phyloP scores from a whole-genome alignment of 2,329 filamentous ascomycete genomes.

The Colletotrichum zoysiae region DNA sequence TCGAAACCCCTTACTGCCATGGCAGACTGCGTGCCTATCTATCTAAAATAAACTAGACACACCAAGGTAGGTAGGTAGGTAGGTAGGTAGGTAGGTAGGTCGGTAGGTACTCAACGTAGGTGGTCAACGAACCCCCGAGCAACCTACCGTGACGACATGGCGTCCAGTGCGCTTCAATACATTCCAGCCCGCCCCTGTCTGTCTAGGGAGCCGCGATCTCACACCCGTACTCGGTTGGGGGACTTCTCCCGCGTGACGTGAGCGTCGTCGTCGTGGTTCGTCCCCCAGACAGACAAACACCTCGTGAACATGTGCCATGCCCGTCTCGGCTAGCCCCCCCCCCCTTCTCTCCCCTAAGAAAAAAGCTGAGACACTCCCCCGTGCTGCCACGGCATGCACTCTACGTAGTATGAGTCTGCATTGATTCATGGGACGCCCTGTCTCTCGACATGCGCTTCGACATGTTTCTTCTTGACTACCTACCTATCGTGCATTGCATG shows the following conservation, averaged over 20 bases:
- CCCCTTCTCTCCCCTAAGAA: not conserved
- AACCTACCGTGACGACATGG: conserved; percentile 3
- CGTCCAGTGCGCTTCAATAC: not conserved
- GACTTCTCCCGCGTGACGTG: conserved; percentile 3
- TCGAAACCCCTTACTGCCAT: not conserved
- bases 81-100: too few species aligned
- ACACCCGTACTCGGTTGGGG: not conserved
- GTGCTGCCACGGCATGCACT: conserved; percentile 11
- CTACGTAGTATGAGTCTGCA: too few species aligned
- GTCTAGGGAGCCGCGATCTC: conserved; percentile 7
- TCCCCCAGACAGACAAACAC: conserved; percentile 12
- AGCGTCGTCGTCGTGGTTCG: not conserved
- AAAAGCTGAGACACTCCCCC: conserved; percentile 24
- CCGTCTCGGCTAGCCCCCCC: conserved; percentile 9
- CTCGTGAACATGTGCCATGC: conserved; percentile 22
- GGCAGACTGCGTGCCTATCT: too few species aligned
- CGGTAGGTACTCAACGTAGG: too few species aligned
- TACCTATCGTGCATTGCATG: not conserved
- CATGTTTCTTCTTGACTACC: not conserved
- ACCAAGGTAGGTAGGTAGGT: too few species aligned
- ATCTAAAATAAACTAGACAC: too few species aligned
- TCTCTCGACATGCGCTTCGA: not conserved
- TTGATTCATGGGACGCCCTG: conserved; percentile 5
- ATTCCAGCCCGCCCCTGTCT: conserved; percentile 10
- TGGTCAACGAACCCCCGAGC: too few species aligned